Evolutionary conservation across 306 rosid genomes (phyloP).

Genomic region (Pterocarpus macrocarpus): DNA sequence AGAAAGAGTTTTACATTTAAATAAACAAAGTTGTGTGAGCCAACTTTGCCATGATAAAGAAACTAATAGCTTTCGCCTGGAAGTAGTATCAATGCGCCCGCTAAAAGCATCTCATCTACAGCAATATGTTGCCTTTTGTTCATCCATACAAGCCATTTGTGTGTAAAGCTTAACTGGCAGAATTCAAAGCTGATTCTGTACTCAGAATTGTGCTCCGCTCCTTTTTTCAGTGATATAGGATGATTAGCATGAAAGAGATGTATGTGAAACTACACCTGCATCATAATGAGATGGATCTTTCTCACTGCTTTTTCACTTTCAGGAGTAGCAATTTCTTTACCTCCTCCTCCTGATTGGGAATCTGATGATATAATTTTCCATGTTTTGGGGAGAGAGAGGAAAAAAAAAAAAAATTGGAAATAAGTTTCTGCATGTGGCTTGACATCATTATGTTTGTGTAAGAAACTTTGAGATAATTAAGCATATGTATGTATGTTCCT

Average conservation of each 20-base stretch:
- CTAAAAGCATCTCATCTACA: background rate
- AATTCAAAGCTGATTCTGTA: background rate
- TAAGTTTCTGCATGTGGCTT: too few relatives aligned
- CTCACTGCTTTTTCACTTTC: too few relatives aligned
- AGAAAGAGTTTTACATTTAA: background rate
- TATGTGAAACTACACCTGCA: background rate
- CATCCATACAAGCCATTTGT: slow-evolving; percentile 5
- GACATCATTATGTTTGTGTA: too few relatives aligned
- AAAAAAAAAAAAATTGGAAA: too few relatives aligned
- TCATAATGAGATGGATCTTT: background rate
- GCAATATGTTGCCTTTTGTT: slow-evolving; percentile 6
- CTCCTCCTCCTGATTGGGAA: background rate
- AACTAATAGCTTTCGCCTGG: too few relatives aligned
- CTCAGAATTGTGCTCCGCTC: background rate
- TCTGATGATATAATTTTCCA: too few relatives aligned
- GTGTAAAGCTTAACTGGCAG: background rate
- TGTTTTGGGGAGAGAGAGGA: too few relatives aligned
- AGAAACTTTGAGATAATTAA: too few relatives aligned
- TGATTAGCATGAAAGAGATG: background rate
- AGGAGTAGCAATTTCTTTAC: background rate
- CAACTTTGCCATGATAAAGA: background rate
- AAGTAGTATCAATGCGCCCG: background rate
- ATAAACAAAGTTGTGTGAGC: slow-evolving; percentile 8
- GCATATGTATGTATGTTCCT: too few relatives aligned
- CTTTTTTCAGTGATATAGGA: background rate